Percentiles rank a stretch among this genome's conserved stretches.
Conservation (phyloP, 202 grass and related monocot genomes). For the Musa balbisiana region DNA sequence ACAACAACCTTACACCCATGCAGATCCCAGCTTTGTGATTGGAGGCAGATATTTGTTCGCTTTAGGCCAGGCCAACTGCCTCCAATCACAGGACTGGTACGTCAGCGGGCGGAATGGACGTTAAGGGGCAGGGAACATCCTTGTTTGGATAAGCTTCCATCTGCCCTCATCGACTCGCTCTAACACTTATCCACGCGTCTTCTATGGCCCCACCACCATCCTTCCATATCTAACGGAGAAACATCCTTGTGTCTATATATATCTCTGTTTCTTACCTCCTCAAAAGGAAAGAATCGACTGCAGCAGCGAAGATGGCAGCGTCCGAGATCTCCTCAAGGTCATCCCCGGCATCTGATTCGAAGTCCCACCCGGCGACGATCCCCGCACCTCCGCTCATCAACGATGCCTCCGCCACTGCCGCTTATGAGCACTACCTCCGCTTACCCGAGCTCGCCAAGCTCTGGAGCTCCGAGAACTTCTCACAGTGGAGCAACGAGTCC, state of each 20-base stretch:
- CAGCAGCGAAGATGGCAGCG: not conserved
- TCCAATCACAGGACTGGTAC: not conserved
- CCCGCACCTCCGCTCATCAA: not conserved
- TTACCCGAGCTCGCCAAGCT: conserved; percentile 51
- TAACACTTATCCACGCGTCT: not conserved
- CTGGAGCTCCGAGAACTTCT: conserved; percentile 40
- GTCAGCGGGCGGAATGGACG: not conserved
- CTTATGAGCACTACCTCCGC: conserved; percentile 59
- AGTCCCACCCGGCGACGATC: not conserved
- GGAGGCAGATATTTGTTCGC: no score
- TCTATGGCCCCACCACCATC: not conserved
- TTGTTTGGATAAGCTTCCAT: not conserved
- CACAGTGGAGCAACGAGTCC: conserved; percentile 50
- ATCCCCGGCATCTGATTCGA: not conserved
- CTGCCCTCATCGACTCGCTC: no score
- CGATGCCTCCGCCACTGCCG: conserved; percentile 41
- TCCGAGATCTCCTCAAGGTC: not conserved
- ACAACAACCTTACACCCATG: no score
- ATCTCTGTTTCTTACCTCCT: not conserved
- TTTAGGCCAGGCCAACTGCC: not conserved
- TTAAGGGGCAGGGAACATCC: not conserved
- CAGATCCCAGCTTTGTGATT: no score
- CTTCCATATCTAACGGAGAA: not conserved
- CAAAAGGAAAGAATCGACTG: not conserved
- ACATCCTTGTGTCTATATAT: not conserved